These are phyloP conservation scores for Xylariaceae sp. DNA, from an alignment of 2,329 filamentous ascomycete genomes.

Conservation along the genomic window DNA sequence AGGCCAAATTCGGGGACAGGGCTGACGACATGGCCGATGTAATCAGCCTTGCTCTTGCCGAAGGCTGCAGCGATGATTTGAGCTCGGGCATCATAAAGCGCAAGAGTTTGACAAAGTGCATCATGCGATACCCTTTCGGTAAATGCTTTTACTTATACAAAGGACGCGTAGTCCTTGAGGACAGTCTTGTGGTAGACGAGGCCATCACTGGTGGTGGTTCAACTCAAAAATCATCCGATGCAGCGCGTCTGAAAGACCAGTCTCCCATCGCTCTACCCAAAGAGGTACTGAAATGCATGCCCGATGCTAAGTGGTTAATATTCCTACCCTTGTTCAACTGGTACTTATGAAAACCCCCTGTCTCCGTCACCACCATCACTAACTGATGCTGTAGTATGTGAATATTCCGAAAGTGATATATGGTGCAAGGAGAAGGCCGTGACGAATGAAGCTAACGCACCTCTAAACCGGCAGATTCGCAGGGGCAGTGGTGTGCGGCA, in stretches of 20 bases:
- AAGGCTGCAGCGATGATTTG: constrained; percentile 1
- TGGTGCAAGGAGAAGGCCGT: too few relatives aligned
- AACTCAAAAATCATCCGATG: neutral
- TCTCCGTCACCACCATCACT: too few relatives aligned
- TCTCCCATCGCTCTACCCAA: constrained; percentile 12
- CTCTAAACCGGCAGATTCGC: constrained; percentile 15
- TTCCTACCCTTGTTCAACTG: constrained; percentile 35
- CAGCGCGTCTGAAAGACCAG: neutral
- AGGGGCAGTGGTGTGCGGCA: constrained; percentile 32
- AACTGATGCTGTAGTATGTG: too few relatives aligned
- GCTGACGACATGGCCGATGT: constrained; percentile 15
- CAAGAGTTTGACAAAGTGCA: constrained; percentile 17
- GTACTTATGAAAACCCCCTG: too few relatives aligned
- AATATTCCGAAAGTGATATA: too few relatives aligned
- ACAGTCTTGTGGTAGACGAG: neutral
- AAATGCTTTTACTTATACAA: constrained; percentile 22
- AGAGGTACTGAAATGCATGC: constrained; percentile 33
- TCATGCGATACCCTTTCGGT: constrained; percentile 20
- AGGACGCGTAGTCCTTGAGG: constrained; percentile 14
- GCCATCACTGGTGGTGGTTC: constrained; percentile 14
- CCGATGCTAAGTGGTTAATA: constrained; percentile 32
- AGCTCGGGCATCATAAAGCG: constrained; percentile 13
- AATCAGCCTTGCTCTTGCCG: constrained; percentile 6
- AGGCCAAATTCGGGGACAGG: constrained; percentile 2
- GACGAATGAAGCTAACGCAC: too few relatives aligned